phyloP scores from a whole-genome alignment of 129 eudicot genomes.

The Glebionis coronaria region DNA sequence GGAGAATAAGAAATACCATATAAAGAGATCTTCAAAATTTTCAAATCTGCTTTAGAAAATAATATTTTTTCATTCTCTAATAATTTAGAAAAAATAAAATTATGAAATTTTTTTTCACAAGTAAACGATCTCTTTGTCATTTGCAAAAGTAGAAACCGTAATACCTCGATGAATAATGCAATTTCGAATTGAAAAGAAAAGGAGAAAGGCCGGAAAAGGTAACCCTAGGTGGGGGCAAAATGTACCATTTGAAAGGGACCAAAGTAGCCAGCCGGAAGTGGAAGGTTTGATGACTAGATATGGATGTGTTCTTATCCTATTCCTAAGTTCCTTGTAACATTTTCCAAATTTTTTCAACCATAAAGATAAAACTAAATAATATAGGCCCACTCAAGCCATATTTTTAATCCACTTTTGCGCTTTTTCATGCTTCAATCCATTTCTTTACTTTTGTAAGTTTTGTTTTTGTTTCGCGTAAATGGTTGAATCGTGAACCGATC shows the following conservation, averaged over 20 bases:
- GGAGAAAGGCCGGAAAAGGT: neutral
- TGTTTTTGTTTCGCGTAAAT: too few relatives aligned
- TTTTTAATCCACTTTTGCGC: neutral
- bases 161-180: constrained; percentile 10
- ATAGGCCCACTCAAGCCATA: neutral
- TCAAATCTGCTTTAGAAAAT: too few relatives aligned
- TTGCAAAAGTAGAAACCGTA: too few relatives aligned
- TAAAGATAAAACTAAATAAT: constrained; percentile 24
- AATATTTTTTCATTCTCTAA: too few relatives aligned
- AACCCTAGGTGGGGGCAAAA: constrained; percentile 29
- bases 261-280: constrained; percentile 31
- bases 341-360: constrained; percentile 28
- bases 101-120: too few relatives aligned
- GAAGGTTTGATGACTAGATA: constrained; percentile 59
- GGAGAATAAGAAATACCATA: too few relatives aligned
- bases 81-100: too few relatives aligned
- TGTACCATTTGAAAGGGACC: constrained; percentile 26
- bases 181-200: constrained; percentile 6
- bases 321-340: constrained; percentile 22
- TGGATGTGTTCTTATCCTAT: constrained; percentile 53
- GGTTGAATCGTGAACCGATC: too few relatives aligned
- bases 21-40: too few relatives aligned
- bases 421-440: neutral
- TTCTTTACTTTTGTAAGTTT: neutral
- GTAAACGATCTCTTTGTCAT: too few relatives aligned